Evolutionary conservation across 129 eudicot species (phyloP), one percentile per base, ranked within the genome.

Genomic region (Flaveria bidentis): DNA sequence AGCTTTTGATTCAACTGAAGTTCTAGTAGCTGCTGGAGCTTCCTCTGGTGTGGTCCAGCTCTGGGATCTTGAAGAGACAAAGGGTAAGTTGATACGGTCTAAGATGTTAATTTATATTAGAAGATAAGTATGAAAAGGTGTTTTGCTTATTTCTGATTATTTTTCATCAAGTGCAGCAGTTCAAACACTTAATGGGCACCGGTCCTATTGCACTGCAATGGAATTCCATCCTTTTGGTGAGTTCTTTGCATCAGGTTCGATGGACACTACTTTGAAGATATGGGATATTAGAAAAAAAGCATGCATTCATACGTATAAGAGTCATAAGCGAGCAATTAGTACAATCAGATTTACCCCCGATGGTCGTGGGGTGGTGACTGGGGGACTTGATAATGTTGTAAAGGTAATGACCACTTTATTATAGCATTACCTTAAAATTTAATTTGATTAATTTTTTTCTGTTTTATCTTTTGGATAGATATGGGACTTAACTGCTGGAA

Each of bases 401-500:
- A 93, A 91, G 98, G 96, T 93, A 88, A 5, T 72, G 78, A 55
- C 69, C 53, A 51, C 58, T 63, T 23, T 55, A 69, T 36, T 49
- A 61, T 60, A 60, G 72, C 18, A 16, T 58, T 46, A 36, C 17
- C 63, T 69, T 14, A 25, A 45, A 30, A 55, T 14, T 56, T 23
- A 44, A 62, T 76, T 28, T 30, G 10, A 8, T 53, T 50, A 46
- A 53, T 20, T 25, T 60, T 45, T 22, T 10, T 25, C 2, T 74
- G 55, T 49, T 78, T 67, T 26, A 46, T 62, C 68, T 71, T 47
- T 76, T 69, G 73, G 22, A 74, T 83, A 92, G 97, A 86, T 90
- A 65, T 91, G 98, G 98, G 97, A 90, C 87, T 88, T 90, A 30
- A 93, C 98, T 26, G 98, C 96, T 81, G 98, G 97, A 85, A 90